A percentile compares a stretch with the other conserved stretches of the same genome.
Conservation (phyloP, 1,284 basidiomycete species). For the Malassezia brasiliensis region DNA sequence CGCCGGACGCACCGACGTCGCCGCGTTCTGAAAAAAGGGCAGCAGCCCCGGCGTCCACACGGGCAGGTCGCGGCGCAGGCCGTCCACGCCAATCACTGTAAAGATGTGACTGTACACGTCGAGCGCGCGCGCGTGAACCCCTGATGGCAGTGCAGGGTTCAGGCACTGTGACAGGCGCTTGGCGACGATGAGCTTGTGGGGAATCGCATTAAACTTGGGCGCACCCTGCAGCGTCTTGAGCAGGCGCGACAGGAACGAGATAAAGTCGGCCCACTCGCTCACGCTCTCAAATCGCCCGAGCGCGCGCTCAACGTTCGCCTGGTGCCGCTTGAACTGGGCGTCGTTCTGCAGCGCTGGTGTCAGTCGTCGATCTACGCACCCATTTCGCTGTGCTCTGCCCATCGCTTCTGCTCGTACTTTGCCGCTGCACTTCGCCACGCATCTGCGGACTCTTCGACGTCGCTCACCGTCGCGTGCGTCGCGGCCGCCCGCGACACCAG, state of each 20-base stretch:
- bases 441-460: not conserved
- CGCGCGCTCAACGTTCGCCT: constrained; percentile 78
- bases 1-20: constrained; percentile 58
- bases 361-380: constrained; percentile 11
- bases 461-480: not conserved
- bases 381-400: constrained; percentile 41
- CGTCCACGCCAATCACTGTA: constrained; percentile 75
- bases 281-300: constrained; percentile 88
- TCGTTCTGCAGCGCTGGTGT: constrained; percentile 52
- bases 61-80: constrained; percentile 72
- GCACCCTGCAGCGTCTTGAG: constrained; percentile 89
- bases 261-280: constrained; percentile 99
- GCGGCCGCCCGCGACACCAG: constrained; percentile 12
- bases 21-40: constrained; percentile 95
- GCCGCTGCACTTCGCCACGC: constrained; percentile 41
- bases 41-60: constrained; percentile 94
- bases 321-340: constrained; percentile 92
- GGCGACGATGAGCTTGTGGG: constrained; percentile 82
- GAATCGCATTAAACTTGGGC: constrained; percentile 87
- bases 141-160: constrained; percentile 89
- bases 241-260: constrained; percentile 87
- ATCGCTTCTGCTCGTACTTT: constrained; percentile 36
- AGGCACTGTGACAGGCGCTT: constrained; percentile 93
- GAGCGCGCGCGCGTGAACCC: constrained; percentile 88
- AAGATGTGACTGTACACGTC: constrained; percentile 92